A percentile compares a stretch with the other conserved stretches of the same genome.
Conservation (phyloP, 441 rosid genomes). For the Eutrema salsugineum region DNA sequence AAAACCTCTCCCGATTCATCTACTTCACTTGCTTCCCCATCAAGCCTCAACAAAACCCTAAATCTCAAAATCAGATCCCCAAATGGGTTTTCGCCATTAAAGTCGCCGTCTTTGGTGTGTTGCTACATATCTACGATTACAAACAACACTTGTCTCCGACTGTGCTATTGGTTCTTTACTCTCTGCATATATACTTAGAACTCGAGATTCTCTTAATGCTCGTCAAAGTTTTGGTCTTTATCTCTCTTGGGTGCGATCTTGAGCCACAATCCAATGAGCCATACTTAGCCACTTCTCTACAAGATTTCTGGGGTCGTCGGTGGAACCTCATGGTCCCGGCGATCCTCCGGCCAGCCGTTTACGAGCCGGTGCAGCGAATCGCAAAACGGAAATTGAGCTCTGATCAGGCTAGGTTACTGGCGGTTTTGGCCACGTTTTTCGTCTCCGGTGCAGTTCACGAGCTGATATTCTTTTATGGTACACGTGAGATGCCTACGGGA, state of each 20-base stretch:
- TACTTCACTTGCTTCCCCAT: slow-evolving; percentile 40
- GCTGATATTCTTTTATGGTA: slow-evolving; percentile 31
- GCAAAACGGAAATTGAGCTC: slow-evolving; percentile 6
- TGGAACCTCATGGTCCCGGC: slow-evolving; percentile 43
- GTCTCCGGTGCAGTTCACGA: slow-evolving; percentile 51
- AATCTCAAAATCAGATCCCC: slow-evolving; percentile 2
- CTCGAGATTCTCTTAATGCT: slow-evolving; percentile 35
- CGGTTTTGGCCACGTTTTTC: slow-evolving; percentile 30
- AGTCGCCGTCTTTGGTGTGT: slow-evolving; percentile 9
- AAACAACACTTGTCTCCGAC: slow-evolving; percentile 8
- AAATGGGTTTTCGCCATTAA: slow-evolving; percentile 33
- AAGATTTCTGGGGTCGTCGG: slow-evolving; percentile 46
- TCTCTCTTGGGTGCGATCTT: slow-evolving; percentile 28
- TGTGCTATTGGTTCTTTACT: slow-evolving; percentile 20
- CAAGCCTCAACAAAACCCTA: slow-evolving; percentile 33
- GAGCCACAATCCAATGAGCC: slow-evolving; percentile 41
- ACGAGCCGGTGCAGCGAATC: slow-evolving; percentile 20
- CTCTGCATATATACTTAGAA: slow-evolving; percentile 26
- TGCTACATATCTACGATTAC: slow-evolving; percentile 17
- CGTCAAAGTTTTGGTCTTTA: slow-evolving; percentile 8
- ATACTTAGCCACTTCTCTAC: slow-evolving; percentile 39
- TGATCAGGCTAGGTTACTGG: slow-evolving; percentile 28
- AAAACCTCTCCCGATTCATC: slow-evolving; percentile 25
- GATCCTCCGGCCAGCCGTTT: slow-evolving; percentile 33
- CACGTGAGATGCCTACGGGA: slow-evolving; percentile 39